phyloP scores from a whole-genome alignment of 148 eudicot genomes.

The Talinum fruticosum region DNA sequence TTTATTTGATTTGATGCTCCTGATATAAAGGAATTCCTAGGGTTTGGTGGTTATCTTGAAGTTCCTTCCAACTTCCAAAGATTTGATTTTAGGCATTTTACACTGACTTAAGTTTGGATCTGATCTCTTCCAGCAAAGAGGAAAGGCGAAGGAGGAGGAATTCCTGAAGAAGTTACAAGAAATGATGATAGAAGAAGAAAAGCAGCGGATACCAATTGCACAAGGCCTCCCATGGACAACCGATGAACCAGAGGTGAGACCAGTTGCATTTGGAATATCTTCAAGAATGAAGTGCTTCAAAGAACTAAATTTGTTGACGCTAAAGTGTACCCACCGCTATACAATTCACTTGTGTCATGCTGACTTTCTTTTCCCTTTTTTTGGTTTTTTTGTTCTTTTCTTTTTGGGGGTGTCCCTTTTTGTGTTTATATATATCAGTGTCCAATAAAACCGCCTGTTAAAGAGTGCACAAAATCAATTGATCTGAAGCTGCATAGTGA shows the following conservation, averaged over 20 bases:
- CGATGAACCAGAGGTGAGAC: constrained; percentile 81
- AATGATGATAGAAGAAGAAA: constrained; percentile 69
- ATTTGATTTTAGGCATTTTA: no score
- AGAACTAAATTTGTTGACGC: background rate
- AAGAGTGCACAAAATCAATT: constrained; percentile 69
- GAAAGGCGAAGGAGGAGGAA: constrained; percentile 80
- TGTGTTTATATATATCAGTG: constrained; percentile 40
- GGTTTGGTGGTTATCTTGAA: no score
- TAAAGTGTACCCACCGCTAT: no score
- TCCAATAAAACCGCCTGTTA: constrained; percentile 73
- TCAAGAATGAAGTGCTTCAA: background rate
- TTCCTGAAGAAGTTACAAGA: constrained; percentile 72
- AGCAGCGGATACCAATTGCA: constrained; percentile 75
- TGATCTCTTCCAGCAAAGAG: constrained; percentile 64
- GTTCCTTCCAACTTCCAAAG: no score
- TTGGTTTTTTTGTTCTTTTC: no score
- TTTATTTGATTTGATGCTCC: no score
- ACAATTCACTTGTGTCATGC: background rate
- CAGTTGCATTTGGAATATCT: background rate
- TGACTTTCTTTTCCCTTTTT: background rate
- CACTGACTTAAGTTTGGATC: background rate
- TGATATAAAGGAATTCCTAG: no score
- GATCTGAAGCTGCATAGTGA: constrained; percentile 81
- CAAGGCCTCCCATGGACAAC: constrained; percentile 97
- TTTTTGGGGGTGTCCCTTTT: no score